Conservation (phyloP, 768 basidiomycete genomes). For the Agrocybe pediades region DNA sequence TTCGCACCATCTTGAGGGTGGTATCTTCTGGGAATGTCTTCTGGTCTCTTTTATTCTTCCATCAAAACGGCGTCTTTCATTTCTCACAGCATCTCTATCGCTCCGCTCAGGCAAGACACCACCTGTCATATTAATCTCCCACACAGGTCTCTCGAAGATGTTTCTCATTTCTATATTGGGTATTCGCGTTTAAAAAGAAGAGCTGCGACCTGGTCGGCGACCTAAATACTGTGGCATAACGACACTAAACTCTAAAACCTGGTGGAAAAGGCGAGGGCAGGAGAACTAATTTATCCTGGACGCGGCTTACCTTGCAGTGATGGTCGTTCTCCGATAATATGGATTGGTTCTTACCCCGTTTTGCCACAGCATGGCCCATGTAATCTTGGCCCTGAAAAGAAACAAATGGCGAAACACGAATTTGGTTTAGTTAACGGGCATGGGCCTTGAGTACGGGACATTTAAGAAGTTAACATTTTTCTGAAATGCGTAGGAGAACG, state of each 20-base stretch:
- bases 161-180: neutral
- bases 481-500: neutral
- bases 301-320: neutral
- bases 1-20: too few species aligned
- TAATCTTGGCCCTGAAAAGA: constrained; percentile 3
- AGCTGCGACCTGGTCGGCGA: neutral
- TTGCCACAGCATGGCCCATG: neutral
- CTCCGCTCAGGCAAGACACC: neutral
- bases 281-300: neutral
- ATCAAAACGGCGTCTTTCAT: neutral
- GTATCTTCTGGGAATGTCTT: neutral
- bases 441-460: neutral
- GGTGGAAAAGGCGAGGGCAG: neutral
- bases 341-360: constrained; percentile 5
- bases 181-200: neutral
- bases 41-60: neutral
- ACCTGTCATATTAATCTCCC: neutral
- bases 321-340: neutral
- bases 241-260: neutral
- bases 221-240: neutral
- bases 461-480: neutral
- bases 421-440: neutral
- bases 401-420: neutral
- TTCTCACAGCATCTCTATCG: neutral
- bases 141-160: neutral